Percentiles rank a stretch among this genome's conserved stretches.
phyloP scores from a whole-genome alignment of 2,329 filamentous ascomycete species.

The Nemania diffusa region DNA sequence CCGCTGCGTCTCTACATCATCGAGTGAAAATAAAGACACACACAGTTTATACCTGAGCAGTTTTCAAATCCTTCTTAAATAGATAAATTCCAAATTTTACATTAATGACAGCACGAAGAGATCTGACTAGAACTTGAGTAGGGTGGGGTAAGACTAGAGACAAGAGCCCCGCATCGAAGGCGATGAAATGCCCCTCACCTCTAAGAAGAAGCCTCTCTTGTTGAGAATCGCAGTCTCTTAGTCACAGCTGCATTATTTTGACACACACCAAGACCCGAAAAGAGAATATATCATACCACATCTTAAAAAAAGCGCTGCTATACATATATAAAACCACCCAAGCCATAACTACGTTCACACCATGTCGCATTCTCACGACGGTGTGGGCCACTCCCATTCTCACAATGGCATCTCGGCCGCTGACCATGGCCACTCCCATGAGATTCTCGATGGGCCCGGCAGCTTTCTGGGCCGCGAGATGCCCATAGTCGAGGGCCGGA shows the following conservation, averaged over 20 bases:
- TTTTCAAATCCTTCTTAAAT: neutral
- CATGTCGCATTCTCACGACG: slow-evolving; percentile 60
- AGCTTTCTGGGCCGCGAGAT: slow-evolving; percentile 91
- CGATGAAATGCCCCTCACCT: slow-evolving; percentile 25
- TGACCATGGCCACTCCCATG: slow-evolving; percentile 94
- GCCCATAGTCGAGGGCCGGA: slow-evolving; percentile 88
- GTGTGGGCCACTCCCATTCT: slow-evolving; percentile 56
- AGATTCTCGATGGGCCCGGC: slow-evolving; percentile 93
- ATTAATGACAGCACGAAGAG: neutral
- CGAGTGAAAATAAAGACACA: neutral
- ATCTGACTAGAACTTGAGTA: neutral
- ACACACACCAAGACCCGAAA: slow-evolving; percentile 17
- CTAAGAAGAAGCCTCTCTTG: neutral
- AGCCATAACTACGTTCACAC: slow-evolving; percentile 20
- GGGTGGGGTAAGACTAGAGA: slow-evolving; percentile 11
- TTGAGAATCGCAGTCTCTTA: slow-evolving; percentile 15
- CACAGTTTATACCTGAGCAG: neutral
- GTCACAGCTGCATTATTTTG: slow-evolving; percentile 23
- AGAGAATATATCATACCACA: neutral
- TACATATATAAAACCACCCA: neutral
- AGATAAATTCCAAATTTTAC: neutral
- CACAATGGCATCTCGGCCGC: slow-evolving; percentile 64
- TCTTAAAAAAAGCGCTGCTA: neutral
- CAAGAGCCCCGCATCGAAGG: slow-evolving; percentile 22
- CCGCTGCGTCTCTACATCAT: neutral